phyloP scores from a whole-genome alignment of 192 early-diverging fungal genomes.

The Coemansia sp. region DNA sequence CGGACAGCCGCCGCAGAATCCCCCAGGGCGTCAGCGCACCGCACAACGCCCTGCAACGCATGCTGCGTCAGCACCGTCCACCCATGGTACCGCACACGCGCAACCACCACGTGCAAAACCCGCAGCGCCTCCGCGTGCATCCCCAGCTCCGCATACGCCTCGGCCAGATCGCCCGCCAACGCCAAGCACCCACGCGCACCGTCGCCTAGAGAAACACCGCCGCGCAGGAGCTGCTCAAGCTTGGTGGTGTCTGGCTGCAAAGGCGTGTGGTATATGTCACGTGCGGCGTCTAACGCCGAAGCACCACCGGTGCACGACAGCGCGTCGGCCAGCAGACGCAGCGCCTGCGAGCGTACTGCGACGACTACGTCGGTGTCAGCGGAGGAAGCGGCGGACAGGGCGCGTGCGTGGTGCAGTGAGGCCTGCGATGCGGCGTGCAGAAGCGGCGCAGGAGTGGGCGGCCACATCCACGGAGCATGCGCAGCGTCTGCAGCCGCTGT shows the following conservation, averaged over 20 bases:
- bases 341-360: conserved; percentile 10
- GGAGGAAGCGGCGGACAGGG: background rate
- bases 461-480: conserved; percentile 40
- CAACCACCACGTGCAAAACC: conserved; percentile 16
- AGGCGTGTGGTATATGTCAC: too few species aligned
- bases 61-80: conserved; percentile 28
- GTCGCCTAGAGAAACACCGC: background rate
- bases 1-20: background rate
- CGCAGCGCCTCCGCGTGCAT: conserved; percentile 5
- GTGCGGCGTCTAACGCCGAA: too few species aligned
- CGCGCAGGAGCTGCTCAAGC: conserved; percentile 7
- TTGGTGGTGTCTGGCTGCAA: background rate
- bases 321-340: conserved; percentile 10
- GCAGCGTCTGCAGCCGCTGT: background rate
- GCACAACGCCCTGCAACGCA: conserved; percentile 21
- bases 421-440: conserved; percentile 27
- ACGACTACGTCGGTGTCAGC: too few species aligned
- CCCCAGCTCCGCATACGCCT: conserved; percentile 5
- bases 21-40: conserved; percentile 5
- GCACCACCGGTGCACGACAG: conserved; percentile 13
- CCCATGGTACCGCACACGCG: conserved; percentile 23
- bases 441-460: conserved; percentile 18
- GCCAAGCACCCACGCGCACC: conserved; percentile 2
- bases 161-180: conserved; percentile 23
- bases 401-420: conserved; percentile 16